Conservation (phyloP, 345 rosid genomes). For the Noccaea caerulescens region DNA sequence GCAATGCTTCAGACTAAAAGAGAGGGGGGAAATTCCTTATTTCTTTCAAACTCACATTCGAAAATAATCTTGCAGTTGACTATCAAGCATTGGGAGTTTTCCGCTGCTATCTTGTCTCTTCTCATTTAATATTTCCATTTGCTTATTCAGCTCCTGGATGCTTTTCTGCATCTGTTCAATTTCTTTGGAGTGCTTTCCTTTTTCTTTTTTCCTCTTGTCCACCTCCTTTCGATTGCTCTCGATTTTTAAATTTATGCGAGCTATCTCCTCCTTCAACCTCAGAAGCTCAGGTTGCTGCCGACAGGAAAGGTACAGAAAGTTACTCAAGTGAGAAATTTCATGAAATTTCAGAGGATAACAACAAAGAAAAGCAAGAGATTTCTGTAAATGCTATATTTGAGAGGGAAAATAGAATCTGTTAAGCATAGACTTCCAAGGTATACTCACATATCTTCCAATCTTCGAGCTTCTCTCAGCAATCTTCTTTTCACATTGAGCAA, state of each 20-base stretch:
- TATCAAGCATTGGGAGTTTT: conserved; percentile 76
- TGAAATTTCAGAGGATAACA: conserved; percentile 1
- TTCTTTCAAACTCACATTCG: conserved; percentile 67
- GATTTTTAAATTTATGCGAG: conserved; percentile 81
- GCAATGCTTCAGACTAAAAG: conserved; percentile 26
- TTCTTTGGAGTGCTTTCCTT: conserved; percentile 68
- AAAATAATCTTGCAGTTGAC: conserved; percentile 81
- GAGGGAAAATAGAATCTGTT: conserved; percentile 13
- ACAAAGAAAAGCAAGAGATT: not conserved
- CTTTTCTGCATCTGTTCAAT: conserved; percentile 68
- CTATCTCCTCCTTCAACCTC: conserved; percentile 80
- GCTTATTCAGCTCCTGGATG: conserved; percentile 68
- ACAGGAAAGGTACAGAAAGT: conserved; percentile 24
- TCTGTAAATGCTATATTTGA: conserved; percentile 4
- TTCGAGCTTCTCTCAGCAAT: conserved; percentile 71
- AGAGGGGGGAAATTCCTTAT: not conserved
- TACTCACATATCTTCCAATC: conserved; percentile 78
- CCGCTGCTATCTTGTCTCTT: conserved; percentile 81
- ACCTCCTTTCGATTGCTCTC: conserved; percentile 83
- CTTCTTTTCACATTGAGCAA: conserved; percentile 74
- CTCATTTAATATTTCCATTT: conserved; percentile 71
- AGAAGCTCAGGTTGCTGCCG: conserved; percentile 91
- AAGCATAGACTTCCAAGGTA: conserved; percentile 16
- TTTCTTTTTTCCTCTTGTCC: conserved; percentile 73
- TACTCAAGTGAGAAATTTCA: conserved; percentile 26